Base-by-base conservation (phyloP, 139 green algal species). In the Chlorella sp. region DNA sequence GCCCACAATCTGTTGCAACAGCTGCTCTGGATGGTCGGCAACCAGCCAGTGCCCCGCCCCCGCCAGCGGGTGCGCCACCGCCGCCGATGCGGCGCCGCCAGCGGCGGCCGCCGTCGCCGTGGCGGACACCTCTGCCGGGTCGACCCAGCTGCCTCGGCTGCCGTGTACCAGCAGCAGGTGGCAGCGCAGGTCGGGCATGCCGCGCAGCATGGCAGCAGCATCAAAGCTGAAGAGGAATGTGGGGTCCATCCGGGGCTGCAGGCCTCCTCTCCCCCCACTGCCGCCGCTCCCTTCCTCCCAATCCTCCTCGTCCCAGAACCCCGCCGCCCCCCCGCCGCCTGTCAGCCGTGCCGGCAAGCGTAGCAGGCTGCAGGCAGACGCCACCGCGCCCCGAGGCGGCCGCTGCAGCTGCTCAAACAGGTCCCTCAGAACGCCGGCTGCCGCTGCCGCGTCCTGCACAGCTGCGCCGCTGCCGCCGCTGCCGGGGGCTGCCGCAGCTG, bases 201-300 rank as follows among this genome's bases (percentile, higher is more conserved):
- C 66, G 19, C 24, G 1, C 61, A 90, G 82, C 68, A 93, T 30
- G 5, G 68, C 82, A 0, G 57, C 53, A 4, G 89, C 60, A 32
- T 93, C 83, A 28, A 93, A 93, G 36, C 37, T 64, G 79, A 93
- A 91, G 16, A 90, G 60, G 34, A 91, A 85, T 11, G 34, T 9
- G 24, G 91, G 91, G 76, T 91, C 91, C 57, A 90, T 87, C 3
- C 85, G 75, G 28, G 77, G 86, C n/a, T 32, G 19, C 36, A 92
- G 18, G 1, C 21, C 14, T 0, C 15, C 64, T 7, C 18, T 34
- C 21, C 19, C 53, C 0, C 32, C 73, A 32, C 36, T 37, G 40
- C 36, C 39, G 39, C 78, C 77, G n/a, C n/a, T 34, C 28, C 12
- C 75, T 2, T 57, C 36, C 7, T n/a, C 60, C 5, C 48, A 57